phyloP scores from a whole-genome alignment of 306 rosid genomes.

The Vicia faba region DNA sequence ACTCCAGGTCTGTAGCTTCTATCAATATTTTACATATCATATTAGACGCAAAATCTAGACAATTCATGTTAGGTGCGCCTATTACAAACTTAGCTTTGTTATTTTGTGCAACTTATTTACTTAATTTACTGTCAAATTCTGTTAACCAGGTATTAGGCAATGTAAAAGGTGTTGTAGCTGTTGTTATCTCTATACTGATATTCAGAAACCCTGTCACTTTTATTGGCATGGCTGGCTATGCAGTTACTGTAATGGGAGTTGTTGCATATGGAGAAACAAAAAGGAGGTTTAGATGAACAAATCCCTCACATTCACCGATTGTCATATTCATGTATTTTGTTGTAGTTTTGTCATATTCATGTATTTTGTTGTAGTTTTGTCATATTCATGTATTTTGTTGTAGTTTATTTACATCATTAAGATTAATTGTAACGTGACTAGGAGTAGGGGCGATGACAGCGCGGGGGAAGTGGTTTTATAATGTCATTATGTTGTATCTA shows the following conservation, averaged over 20 bases:
- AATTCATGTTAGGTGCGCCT: too few relatives aligned
- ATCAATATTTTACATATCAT: slow-evolving; percentile 1
- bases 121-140: slow-evolving; percentile 5
- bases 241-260: slow-evolving; percentile 79
- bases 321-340: slow-evolving; percentile 35
- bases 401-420: slow-evolving; percentile 35
- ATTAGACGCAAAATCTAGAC: neutral
- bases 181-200: slow-evolving; percentile 87
- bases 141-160: slow-evolving; percentile 83
- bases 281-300: slow-evolving; percentile 73
- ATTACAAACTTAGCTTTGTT: too few relatives aligned
- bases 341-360: too few relatives aligned
- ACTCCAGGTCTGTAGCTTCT: slow-evolving; percentile 71
- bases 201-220: slow-evolving; percentile 91
- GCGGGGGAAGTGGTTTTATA: slow-evolving; percentile 22
- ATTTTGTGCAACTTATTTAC: neutral
- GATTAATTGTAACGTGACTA: slow-evolving; percentile 44
- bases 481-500: slow-evolving; percentile 39
- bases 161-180: slow-evolving; percentile 97
- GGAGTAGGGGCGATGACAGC: slow-evolving; percentile 24
- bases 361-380: too few relatives aligned
- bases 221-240: slow-evolving; percentile 83
- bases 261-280: slow-evolving; percentile 92
- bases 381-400: too few relatives aligned
- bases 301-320: slow-evolving; percentile 20